Evolutionary conservation across 1,139 yeast genomes (phyloP).

Genomic region (Saccharomyces hybrid): DNA sequence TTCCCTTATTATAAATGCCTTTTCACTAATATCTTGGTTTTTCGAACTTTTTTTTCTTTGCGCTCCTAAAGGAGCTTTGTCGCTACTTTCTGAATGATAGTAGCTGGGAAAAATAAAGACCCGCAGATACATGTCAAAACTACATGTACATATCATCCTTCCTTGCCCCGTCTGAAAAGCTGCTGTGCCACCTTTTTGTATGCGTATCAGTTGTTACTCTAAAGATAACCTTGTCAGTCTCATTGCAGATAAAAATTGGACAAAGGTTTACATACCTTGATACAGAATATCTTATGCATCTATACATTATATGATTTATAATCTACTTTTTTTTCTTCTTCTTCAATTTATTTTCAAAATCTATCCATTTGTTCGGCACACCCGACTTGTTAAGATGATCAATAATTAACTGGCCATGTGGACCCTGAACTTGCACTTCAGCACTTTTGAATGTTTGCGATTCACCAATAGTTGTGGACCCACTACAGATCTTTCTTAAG

Average conservation of each 20-base stretch:
- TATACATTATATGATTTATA: not conserved
- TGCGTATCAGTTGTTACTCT: too few relatives aligned
- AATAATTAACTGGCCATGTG: slow-evolving; percentile 59
- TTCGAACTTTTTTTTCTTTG: not conserved
- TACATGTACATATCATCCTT: too few relatives aligned
- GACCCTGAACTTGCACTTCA: slow-evolving; percentile 86
- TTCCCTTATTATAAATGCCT: not conserved
- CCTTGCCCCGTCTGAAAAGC: not conserved
- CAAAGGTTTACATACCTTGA: not conserved
- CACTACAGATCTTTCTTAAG: slow-evolving; percentile 74
- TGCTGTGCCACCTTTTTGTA: too few relatives aligned
- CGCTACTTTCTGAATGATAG: not conserved
- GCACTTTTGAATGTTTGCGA: slow-evolving; percentile 44
- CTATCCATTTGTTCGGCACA: slow-evolving; percentile 57
- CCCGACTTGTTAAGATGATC: slow-evolving; percentile 61
- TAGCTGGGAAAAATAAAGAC: too few relatives aligned
- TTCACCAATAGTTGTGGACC: slow-evolving; percentile 71
- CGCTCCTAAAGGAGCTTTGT: not conserved
- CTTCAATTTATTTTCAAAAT: slow-evolving; percentile 57
- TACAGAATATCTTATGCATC: not conserved
- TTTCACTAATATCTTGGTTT: not conserved
- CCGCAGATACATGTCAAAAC: too few relatives aligned
- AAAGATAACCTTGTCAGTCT: too few relatives aligned
- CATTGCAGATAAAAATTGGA: too few relatives aligned
- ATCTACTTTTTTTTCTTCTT: slow-evolving; percentile 38